A percentile compares a stretch with the other conserved stretches of the same genome.
phyloP scores from a whole-genome alignment of 306 rosid species.

The Sicyos edulis region DNA sequence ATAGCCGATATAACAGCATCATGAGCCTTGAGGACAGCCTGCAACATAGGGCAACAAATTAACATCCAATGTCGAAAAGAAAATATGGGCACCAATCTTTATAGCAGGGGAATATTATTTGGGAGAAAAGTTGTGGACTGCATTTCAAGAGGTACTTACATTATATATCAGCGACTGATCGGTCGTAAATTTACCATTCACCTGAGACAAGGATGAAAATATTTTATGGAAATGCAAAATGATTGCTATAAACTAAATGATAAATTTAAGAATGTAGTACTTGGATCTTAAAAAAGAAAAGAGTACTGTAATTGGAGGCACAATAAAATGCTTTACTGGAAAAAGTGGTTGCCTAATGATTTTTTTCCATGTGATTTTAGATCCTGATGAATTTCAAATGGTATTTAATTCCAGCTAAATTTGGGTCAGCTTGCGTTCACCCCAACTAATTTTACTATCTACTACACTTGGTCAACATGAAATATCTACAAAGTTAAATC shows the following conservation, averaged over 20 bases:
- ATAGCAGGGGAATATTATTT: not conserved
- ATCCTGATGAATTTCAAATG: not conserved
- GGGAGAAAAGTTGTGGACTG: not conserved
- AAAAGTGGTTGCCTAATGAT: not conserved
- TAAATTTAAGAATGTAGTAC: not conserved
- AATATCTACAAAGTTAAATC: no score
- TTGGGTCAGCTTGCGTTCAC: no score
- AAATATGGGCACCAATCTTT: not conserved
- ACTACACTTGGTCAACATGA: no score
- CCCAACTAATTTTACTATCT: no score
- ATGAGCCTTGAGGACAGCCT: slow-evolving; percentile 94
- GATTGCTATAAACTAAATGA: slow-evolving; percentile 14
- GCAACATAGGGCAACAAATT: slow-evolving; percentile 26
- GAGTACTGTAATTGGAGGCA: not conserved
- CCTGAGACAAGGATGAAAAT: slow-evolving; percentile 38
- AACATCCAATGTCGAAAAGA: not conserved
- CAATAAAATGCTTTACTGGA: slow-evolving; percentile 1
- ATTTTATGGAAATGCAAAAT: slow-evolving; percentile 7
- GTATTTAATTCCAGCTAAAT: no score
- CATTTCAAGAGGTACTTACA: slow-evolving; percentile 41
- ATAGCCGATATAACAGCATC: slow-evolving; percentile 65
- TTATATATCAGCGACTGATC: slow-evolving; percentile 70
- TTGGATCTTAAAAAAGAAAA: no score
- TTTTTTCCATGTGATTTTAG: not conserved
- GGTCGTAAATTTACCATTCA: slow-evolving; percentile 72